These are phyloP conservation scores for Ophiostoma fasciatum DNA, from an alignment of 2,329 filamentous ascomycete species.

Conservation along the genomic window DNA sequence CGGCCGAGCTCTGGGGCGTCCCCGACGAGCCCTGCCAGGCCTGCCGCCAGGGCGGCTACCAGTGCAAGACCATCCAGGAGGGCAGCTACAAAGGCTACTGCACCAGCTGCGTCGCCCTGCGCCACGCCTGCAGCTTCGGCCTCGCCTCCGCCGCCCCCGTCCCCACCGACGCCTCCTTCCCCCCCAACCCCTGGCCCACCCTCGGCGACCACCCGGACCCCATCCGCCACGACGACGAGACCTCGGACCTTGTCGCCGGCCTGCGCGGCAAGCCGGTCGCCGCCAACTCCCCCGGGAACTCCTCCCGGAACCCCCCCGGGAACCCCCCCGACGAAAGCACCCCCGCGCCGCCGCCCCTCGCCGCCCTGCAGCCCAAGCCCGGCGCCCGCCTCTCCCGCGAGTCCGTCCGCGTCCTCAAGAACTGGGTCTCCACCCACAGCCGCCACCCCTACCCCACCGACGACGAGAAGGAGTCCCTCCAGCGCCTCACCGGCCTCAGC, in stretches of 20 bases:
- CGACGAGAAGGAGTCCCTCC: slow-evolving; percentile 68
- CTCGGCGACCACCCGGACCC: slow-evolving; percentile 28
- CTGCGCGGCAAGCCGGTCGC: too few relatives aligned
- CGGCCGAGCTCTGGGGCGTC: slow-evolving; percentile 22
- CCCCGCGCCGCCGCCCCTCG: slow-evolving; percentile 15
- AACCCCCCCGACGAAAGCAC: slow-evolving; percentile 1
- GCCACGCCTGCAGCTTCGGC: slow-evolving; percentile 43
- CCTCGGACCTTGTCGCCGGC: slow-evolving; percentile 15
- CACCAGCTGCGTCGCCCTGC: slow-evolving; percentile 45
- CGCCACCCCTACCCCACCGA: slow-evolving; percentile 81
- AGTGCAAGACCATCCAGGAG: slow-evolving; percentile 46
- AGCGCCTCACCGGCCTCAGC: slow-evolving; percentile 64
- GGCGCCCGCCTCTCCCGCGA: slow-evolving; percentile 67
- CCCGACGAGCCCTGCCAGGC: slow-evolving; percentile 34
- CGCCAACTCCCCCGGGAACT: too few relatives aligned
- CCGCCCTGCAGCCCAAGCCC: slow-evolving; percentile 37
- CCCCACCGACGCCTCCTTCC: slow-evolving; percentile 23
- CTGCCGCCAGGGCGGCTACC: slow-evolving; percentile 36
- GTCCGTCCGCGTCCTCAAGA: slow-evolving; percentile 65
- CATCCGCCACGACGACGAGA: slow-evolving; percentile 23
- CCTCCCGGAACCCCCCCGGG: slow-evolving; percentile 11
- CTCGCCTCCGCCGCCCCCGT: slow-evolving; percentile 17
- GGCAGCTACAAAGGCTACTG: slow-evolving; percentile 46
- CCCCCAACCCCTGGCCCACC: slow-evolving; percentile 30
- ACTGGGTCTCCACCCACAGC: slow-evolving; percentile 68